Base-by-base conservation (phyloP, 225 moss, liverwort and hornwort genomes). In the Sphagnum tenellum region DNA sequence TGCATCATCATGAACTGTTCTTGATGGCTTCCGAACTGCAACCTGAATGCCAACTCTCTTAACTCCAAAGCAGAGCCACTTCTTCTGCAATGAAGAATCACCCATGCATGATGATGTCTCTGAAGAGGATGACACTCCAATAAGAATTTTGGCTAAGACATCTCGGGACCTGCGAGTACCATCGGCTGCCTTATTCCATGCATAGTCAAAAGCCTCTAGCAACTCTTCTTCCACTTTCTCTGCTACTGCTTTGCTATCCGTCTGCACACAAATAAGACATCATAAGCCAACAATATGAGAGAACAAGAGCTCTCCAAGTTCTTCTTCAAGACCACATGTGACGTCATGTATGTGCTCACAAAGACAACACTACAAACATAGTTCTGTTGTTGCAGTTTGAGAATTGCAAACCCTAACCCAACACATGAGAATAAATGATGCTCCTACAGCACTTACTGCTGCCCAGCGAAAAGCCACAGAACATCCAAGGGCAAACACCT, bases 391-490 rank as follows among this genome's bases (percentile, higher is more conserved):
- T 29, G 0, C 29, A 29, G 29, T 29, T 29, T 29, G 29, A 29
- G 29, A 0, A 29, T 29, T 29, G 29, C 0, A 29, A 29, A 29
- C 29, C 29, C 29, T 29, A 29, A 29, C 29, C 29, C 29, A 29
- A 29, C 29, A 59, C 3, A 12, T 12, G 8, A 6, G 48, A 47
- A 0, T 0, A 12, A 57, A 48, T 48, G 47, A 7, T 12, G 49
- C 45, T 57, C 8, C 4, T 44, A 1, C 13, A 10, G 10, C 12
- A 47, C 83, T 77, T 65, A 88, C 88, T 68, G 62, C 77, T 52
- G 91, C 84, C 91, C 91, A 95, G 47, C 94, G 81, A 72, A 89
- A 95, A 1, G 88, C 89, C 46, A 95, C 78, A 47, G 89, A 91
- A 70, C 86, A 95, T 0, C 94, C 91, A 3, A 88, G 77, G 47